These are phyloP conservation scores for Botrytis porri DNA, from an alignment of 2,329 filamentous ascomycete genomes.

Conservation along the genomic window DNA sequence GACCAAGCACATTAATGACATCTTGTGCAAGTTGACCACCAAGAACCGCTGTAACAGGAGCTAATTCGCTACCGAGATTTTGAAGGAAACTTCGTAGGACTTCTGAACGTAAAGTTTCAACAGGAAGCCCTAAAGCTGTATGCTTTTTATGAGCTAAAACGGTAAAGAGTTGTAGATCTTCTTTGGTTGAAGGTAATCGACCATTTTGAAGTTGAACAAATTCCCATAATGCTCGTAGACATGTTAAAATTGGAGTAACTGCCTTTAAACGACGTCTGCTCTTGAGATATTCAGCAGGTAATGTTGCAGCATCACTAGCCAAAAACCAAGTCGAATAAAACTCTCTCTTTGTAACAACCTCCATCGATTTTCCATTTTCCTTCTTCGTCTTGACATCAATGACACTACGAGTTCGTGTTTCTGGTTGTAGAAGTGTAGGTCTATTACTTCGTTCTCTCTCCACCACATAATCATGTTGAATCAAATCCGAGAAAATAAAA, in stretches of 20 bases:
- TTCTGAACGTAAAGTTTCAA: constrained; percentile 63
- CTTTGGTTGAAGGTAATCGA: constrained; percentile 53
- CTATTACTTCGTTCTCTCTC: constrained; percentile 81
- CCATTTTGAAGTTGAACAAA: constrained; percentile 63
- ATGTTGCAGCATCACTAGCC: constrained; percentile 71
- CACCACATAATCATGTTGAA: constrained; percentile 85
- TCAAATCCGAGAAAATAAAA: constrained; percentile 91
- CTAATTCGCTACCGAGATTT: constrained; percentile 79
- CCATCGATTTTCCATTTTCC: constrained; percentile 67
- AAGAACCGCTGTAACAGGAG: constrained; percentile 82
- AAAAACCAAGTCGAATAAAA: constrained; percentile 83
- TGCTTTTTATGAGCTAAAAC: constrained; percentile 75
- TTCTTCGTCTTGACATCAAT: constrained; percentile 68
- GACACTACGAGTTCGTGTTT: constrained; percentile 76
- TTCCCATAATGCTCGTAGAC: constrained; percentile 85
- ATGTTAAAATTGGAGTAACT: constrained; percentile 82
- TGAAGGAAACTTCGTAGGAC: constrained; percentile 82
- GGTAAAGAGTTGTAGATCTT: constrained; percentile 75
- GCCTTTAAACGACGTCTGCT: constrained; percentile 67
- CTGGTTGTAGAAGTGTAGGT: constrained; percentile 55
- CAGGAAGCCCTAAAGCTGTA: constrained; percentile 66
- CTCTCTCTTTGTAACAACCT: constrained; percentile 89
- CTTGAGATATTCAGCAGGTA: constrained; percentile 67
- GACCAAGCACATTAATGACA: constrained; percentile 91
- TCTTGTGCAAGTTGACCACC: constrained; percentile 92